phyloP scores from a whole-genome alignment of 495 filamentous ascomycete species.

The Podospora pseudopauciseta region DNA sequence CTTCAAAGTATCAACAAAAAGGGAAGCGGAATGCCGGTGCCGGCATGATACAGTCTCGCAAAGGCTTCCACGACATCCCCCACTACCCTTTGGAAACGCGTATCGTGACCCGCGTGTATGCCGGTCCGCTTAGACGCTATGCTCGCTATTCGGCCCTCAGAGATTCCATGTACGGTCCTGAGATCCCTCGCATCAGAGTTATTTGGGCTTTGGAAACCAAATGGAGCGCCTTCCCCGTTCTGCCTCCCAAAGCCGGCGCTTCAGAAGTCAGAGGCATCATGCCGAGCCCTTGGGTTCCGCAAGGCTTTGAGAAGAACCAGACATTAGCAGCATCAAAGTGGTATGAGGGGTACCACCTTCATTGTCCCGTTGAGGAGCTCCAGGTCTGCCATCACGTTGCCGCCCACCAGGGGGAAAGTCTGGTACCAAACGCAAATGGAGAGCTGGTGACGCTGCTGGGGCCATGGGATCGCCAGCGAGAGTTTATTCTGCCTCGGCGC shows the following conservation, averaged over 20 bases:
- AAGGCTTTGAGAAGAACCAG: slow-evolving; percentile 29
- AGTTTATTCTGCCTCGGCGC: slow-evolving; percentile 33
- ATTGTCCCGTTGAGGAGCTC: background rate
- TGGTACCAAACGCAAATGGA: slow-evolving; percentile 30
- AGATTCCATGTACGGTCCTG: slow-evolving; percentile 45
- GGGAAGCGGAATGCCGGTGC: slow-evolving; percentile 21
- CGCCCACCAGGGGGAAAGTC: background rate
- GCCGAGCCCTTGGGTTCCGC: slow-evolving; percentile 42
- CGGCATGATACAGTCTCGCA: slow-evolving; percentile 28
- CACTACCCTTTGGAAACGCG: slow-evolving; percentile 44
- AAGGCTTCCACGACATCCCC: slow-evolving; percentile 37
- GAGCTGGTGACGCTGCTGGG: slow-evolving; percentile 37
- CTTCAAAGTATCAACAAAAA: slow-evolving; percentile 19
- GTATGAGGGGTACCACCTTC: slow-evolving; percentile 29
- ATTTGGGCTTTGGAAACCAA: slow-evolving; percentile 40
- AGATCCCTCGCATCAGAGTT: slow-evolving; percentile 34
- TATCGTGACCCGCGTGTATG: slow-evolving; percentile 45
- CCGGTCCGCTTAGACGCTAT: slow-evolving; percentile 44
- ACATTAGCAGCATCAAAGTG: slow-evolving; percentile 28
- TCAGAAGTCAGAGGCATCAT: slow-evolving; percentile 27
- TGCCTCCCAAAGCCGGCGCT: slow-evolving; percentile 36
- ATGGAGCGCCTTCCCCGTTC: slow-evolving; percentile 37
- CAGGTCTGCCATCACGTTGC: background rate
- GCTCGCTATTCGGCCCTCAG: slow-evolving; percentile 41
- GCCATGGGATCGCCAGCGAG: slow-evolving; percentile 36